A percentile compares a stretch with the other conserved stretches of the same genome.
These are phyloP conservation scores for Artomyces pyxidatus DNA, from an alignment of 768 basidiomycete genomes.

Conservation along the genomic window DNA sequence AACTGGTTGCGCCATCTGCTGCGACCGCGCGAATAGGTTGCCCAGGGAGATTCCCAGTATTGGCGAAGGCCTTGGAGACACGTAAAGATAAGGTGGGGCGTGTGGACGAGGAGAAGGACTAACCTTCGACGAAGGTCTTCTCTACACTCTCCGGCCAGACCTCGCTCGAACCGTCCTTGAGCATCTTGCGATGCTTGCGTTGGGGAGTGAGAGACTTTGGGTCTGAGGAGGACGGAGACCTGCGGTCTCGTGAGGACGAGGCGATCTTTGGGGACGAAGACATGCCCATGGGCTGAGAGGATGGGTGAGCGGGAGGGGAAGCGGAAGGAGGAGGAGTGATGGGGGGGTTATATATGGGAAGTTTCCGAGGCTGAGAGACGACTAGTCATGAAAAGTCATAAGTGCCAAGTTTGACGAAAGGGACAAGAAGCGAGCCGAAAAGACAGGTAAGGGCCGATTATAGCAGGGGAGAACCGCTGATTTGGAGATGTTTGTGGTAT, in stretches of 20 bases:
- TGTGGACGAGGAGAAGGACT: slow-evolving; percentile 5
- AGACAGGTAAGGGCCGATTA: slow-evolving; percentile 20
- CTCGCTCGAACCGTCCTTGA: slow-evolving; percentile 72
- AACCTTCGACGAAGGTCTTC: slow-evolving; percentile 69
- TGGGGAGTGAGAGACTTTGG: slow-evolving; percentile 54
- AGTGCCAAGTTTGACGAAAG: slow-evolving; percentile 15
- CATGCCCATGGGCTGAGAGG: slow-evolving; percentile 13
- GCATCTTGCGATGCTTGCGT: slow-evolving; percentile 75
- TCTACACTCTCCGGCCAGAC: slow-evolving; percentile 82
- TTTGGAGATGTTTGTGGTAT: slow-evolving; percentile 17
- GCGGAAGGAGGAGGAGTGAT: slow-evolving; percentile 8
- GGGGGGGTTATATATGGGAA: slow-evolving; percentile 14
- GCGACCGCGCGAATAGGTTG: slow-evolving; percentile 70
- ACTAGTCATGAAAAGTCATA: slow-evolving; percentile 21
- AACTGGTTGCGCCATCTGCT: slow-evolving; percentile 81
- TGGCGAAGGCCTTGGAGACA: slow-evolving; percentile 50
- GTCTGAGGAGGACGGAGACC: slow-evolving; percentile 18
- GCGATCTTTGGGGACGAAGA: slow-evolving; percentile 23
- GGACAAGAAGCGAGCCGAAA: slow-evolving; percentile 19
- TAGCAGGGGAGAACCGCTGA: slow-evolving; percentile 19
- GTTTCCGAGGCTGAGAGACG: slow-evolving; percentile 11
- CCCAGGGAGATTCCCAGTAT: slow-evolving; percentile 79
- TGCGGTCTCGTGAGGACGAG: slow-evolving; percentile 17
- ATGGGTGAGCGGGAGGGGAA: slow-evolving; percentile 10
- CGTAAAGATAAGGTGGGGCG: slow-evolving; percentile 2